A percentile compares a stretch with the other conserved stretches of the same genome.
Conservation (phyloP, 2,329 filamentous ascomycete genomes). For the Pseudogymnoascus sp. region DNA sequence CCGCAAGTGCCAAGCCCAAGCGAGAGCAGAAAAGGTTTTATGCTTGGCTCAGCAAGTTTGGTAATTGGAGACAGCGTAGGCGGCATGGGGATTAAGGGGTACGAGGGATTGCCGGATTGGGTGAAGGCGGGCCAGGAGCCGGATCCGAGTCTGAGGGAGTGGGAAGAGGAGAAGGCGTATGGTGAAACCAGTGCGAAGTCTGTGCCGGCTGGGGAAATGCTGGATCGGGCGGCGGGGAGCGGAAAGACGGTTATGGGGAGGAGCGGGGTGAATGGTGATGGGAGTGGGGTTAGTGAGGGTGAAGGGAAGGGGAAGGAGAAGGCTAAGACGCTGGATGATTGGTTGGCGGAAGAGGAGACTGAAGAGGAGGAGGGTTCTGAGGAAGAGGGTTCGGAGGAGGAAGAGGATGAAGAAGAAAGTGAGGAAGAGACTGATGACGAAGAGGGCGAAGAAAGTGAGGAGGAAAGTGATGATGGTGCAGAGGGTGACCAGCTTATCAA, state of each 20-base stretch:
- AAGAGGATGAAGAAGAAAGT: constrained; percentile 43
- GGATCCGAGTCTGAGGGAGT: constrained; percentile 62
- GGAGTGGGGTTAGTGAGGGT: constrained; percentile 33
- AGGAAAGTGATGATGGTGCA: constrained; percentile 23
- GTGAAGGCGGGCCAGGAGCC: constrained; percentile 74
- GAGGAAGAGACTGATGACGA: constrained; percentile 39
- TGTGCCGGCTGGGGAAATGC: constrained; percentile 52
- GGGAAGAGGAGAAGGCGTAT: constrained; percentile 35
- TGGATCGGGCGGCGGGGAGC: constrained; percentile 49
- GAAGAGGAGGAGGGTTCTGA: constrained; percentile 44
- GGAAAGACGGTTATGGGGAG: constrained; percentile 29
- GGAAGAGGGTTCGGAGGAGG: constrained; percentile 44
- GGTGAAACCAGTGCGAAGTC: constrained; percentile 33
- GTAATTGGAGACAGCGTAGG: constrained; percentile 72
- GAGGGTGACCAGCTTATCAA: constrained; percentile 28
- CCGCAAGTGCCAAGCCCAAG: constrained; percentile 86
- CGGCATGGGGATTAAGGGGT: constrained; percentile 67
- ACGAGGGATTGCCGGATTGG: constrained; percentile 76
- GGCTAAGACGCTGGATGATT: constrained; percentile 83
- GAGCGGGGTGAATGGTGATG: constrained; percentile 40
- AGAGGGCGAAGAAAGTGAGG: constrained; percentile 32
- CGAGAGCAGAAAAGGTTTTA: constrained; percentile 68
- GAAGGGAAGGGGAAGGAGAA: constrained; percentile 34
- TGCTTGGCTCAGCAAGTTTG: constrained; percentile 77
- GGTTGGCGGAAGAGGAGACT: constrained; percentile 68